phyloP scores from a whole-genome alignment of 2,329 filamentous ascomycete species.

The Hirsutella minnesotensis region DNA sequence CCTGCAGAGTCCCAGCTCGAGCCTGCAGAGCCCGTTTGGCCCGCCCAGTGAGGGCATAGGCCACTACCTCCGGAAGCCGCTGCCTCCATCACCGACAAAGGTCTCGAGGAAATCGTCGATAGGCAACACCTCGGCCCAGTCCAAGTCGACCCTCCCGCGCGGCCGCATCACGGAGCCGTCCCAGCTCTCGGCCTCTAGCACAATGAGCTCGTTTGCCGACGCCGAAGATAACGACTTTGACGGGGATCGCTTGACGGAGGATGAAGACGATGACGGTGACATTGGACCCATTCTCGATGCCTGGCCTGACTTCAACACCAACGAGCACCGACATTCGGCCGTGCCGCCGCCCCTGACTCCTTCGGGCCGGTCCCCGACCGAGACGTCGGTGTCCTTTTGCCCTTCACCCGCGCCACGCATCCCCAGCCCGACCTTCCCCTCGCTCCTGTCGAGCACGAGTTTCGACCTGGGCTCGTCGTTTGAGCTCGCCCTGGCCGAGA shows the following conservation, averaged over 20 bases:
- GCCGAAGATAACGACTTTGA: conserved; percentile 22
- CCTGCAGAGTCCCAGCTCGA: too few relatives aligned
- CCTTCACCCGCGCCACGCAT: conserved; percentile 19
- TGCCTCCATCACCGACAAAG: too few relatives aligned
- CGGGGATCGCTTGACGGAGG: conserved; percentile 13
- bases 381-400: conserved; percentile 12
- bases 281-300: not conserved
- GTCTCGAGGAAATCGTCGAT: too few relatives aligned
- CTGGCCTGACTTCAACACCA: conserved; percentile 14
- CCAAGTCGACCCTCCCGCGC: too few relatives aligned
- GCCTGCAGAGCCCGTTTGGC: not conserved
- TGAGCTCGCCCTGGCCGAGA: conserved; percentile 13
- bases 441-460: conserved; percentile 20
- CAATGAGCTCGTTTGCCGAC: conserved; percentile 13
- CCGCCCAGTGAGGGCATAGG: not conserved
- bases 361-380: conserved; percentile 2
- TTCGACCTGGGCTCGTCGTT: conserved; percentile 19
- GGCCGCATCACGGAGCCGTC: too few relatives aligned
- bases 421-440: conserved; percentile 23
- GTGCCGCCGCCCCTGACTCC: conserved; percentile 22
- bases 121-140: too few relatives aligned
- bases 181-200: too few relatives aligned
- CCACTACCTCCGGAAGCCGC: not conserved
- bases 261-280: not conserved
- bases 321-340: conserved; percentile 19